Evolutionary conservation across 2,329 filamentous ascomycete genomes (phyloP).

Genomic region (Coniochaeta hoffmannii): DNA sequence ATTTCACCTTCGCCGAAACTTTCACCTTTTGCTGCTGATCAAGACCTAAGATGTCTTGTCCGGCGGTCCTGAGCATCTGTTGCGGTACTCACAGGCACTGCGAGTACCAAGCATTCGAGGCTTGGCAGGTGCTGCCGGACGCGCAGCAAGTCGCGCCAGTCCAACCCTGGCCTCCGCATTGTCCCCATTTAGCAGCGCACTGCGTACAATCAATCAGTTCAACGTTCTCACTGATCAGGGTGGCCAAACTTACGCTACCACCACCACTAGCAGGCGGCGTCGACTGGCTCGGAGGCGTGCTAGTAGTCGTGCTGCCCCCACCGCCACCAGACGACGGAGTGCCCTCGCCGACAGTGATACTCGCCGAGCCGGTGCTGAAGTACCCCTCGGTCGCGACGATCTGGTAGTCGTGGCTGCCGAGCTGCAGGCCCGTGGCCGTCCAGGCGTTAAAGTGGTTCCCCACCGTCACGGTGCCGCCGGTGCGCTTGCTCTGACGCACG

Average conservation of each 20-base stretch:
- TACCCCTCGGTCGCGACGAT: constrained; percentile 47
- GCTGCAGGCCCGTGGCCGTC: constrained; percentile 32
- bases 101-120: constrained; percentile 23
- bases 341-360: constrained; percentile 25
- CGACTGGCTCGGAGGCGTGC: background rate
- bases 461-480: constrained; percentile 41
- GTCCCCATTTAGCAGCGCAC: constrained; percentile 22
- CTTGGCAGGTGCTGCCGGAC: constrained; percentile 22
- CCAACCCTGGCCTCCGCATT: constrained; percentile 26
- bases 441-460: constrained; percentile 48
- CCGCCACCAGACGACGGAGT: constrained; percentile 13
- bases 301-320: constrained; percentile 6
- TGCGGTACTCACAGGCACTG: constrained; percentile 16
- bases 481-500: constrained; percentile 38
- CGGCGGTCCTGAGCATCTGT: background rate
- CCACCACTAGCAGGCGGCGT: constrained; percentile 3
- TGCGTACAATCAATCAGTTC: background rate
- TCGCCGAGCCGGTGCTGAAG: constrained; percentile 37
- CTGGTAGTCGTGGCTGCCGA: constrained; percentile 44
- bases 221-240: background rate
- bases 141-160: constrained; percentile 24
- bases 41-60: background rate
- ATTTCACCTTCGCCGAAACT: background rate
- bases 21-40: background rate
- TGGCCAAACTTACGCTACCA: constrained; percentile 4